Base-by-base conservation (phyloP, 192 early-diverging fungal species). In the Coemansia asiatica region DNA sequence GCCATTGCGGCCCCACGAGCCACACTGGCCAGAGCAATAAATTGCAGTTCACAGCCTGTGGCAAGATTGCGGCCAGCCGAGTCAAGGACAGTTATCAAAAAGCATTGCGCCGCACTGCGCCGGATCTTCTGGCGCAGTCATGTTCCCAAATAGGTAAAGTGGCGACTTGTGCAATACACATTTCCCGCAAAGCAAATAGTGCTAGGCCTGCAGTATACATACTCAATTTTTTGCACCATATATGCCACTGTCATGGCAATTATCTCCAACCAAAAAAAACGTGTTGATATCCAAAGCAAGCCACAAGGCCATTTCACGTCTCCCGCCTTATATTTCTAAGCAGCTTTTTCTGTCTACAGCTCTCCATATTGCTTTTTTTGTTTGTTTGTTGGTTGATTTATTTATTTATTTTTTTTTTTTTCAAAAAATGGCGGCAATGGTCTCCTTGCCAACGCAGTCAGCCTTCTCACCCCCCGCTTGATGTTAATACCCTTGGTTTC, bases 81-180 rank as follows among this genome's bases (percentile, higher is more conserved):
- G 21, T 19, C 13, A 50, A 21, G 19, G 19, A 21, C 9, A 50
- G 9, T 22, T 50, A 50, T 19, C 49, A 19, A 8, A 8, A 25
- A 23, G n/a, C 25, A 27, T 15, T 53, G 26, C 50, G 50, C 50
- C 50, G 50, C 50, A 53, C 26, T 23, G 50, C 50, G 3, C 50
- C 50, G 26, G 12, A 5, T 26, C 23, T 7, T 53, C 50, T 7
- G 25, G 40, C 26, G 22, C 23, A 26, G 50, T 25, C 50, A 27
- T 26, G 8, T 53, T 53, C 48, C 23, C 50, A 53, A 53, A 53
- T 10, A 53, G 21, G 50, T 53, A 53, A 44, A 26, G 25, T 53
- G 10, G 50, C 50, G 23, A 53, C 50, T 26, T 53, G 8, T 53
- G 50, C 25, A 13, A 9, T 9, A 53, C 26, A 15, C 22, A 27